Evolutionary conservation across 2,329 filamentous ascomycete genomes (phyloP), one percentile per base, ranked within the genome.

Genomic region (Sarocladium brachiariae): DNA sequence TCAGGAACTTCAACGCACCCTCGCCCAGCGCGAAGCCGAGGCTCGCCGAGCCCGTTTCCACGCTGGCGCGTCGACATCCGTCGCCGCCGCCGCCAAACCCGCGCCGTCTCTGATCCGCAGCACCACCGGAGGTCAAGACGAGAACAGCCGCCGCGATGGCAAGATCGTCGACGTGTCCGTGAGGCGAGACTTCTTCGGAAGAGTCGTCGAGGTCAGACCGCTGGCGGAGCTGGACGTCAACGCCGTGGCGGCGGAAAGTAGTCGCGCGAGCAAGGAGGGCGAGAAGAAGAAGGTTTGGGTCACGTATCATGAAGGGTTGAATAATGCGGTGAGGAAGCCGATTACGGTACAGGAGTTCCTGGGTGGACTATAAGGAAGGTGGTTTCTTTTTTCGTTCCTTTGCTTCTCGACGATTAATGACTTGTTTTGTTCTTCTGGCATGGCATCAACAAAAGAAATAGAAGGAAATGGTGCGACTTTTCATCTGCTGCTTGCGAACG

Each of bases 301-400:
- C 37, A 92, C 82, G 55, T 96, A 84, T 65, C 84, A 96, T 61
- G 91, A 96, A 70, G 91, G 91, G 0, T 83, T 89, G 63, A 93
- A 89, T 51, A 96, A 96, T 74, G 91, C 91, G 10, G 91, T 96
- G 54, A 78, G 87, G 65, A 96, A 95, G 65, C 88, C 89, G 2
- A 83, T 96, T 54, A 87, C 87, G 8, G 65, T 96, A 64, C 77
- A 80, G 54, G 91, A 96, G 65, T 78, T 96, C 59, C 69, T 96
- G 74, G 75, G 73, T 51, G 84, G 80, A 2, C 61, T 90, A 52
- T 86, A 66, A 27, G 18, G 41, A 23, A 21, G 23, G 13, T 34
- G 7, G 37, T 7, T 37, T 11, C 7, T n/a, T n/a, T n/a, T n/a
- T n/a, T n/a, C n/a, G n/a, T n/a, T n/a, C n/a, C n/a, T n/a, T n/a